Conservation (phyloP, 352 stramenopile genomes). For the Globisporangium nunn region DNA sequence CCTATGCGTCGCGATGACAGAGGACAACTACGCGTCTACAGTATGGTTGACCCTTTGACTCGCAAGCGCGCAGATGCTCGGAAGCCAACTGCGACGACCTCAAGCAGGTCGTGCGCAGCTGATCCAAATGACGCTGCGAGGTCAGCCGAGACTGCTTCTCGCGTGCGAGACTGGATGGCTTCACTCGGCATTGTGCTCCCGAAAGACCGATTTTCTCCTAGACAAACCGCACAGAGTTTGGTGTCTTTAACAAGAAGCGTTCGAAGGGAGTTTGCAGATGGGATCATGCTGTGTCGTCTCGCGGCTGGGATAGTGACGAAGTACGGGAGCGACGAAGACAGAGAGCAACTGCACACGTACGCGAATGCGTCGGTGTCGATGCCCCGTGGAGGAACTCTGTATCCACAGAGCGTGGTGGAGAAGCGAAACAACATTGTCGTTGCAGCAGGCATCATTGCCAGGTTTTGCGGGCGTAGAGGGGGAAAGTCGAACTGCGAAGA, state of each 20-base stretch:
- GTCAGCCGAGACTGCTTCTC: neutral
- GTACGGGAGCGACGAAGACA: neutral
- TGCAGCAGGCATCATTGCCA: constrained; percentile 5
- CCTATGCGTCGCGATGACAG: constrained; percentile 13
- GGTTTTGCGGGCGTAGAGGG: neutral
- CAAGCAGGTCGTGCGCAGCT: neutral
- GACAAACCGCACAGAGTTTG: neutral
- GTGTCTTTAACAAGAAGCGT: neutral
- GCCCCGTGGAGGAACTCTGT: neutral
- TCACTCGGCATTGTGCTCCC: constrained; percentile 12
- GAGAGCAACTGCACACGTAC: neutral
- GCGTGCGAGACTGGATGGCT: constrained; percentile 8
- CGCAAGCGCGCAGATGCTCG: neutral
- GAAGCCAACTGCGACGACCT: neutral
- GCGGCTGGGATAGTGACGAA: constrained; percentile 15
- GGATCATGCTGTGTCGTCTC: constrained; percentile 31
- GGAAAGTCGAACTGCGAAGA: neutral
- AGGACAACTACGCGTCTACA: constrained; percentile 24
- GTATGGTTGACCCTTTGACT: constrained; percentile 27
- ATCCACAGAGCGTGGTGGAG: constrained; percentile 6
- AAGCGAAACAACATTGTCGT: constrained; percentile 6
- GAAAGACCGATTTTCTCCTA: neutral
- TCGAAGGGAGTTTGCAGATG: constrained; percentile 17
- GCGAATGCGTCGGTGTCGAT: neutral
- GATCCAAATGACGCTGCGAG: neutral